These are phyloP conservation scores for Sporothrix pseudoabietina DNA, from an alignment of 2,329 filamentous ascomycete species.

Conservation along the genomic window DNA sequence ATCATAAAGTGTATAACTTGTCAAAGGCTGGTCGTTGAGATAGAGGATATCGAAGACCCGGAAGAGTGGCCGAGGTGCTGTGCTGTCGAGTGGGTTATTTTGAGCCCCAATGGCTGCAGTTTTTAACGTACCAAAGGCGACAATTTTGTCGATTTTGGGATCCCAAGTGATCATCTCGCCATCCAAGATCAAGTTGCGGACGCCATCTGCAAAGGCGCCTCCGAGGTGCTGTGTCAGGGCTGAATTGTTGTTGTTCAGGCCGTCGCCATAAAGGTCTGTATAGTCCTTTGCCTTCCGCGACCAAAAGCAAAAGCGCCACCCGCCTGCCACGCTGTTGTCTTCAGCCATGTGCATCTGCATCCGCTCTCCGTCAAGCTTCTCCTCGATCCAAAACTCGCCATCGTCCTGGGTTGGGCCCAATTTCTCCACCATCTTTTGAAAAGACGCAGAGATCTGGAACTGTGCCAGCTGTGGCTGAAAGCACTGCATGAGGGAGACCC, in stretches of 20 bases:
- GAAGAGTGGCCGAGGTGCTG: conserved; percentile 73
- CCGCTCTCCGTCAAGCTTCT: conserved; percentile 94
- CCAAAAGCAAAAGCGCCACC: conserved; percentile 81
- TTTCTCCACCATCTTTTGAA: conserved; percentile 75
- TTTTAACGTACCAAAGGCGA: conserved; percentile 91
- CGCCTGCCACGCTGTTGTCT: conserved; percentile 68
- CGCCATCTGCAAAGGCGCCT: conserved; percentile 73
- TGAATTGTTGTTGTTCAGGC: conserved; percentile 71
- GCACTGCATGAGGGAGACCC: conserved; percentile 84
- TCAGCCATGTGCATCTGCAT: conserved; percentile 94
- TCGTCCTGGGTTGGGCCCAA: conserved; percentile 69
- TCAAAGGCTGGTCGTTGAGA: conserved; percentile 78
- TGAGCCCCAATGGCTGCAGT: conserved; percentile 82
- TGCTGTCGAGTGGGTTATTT: conserved; percentile 66
- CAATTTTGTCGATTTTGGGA: conserved; percentile 77
- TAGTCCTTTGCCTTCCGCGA: conserved; percentile 96
- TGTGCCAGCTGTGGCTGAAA: conserved; percentile 95
- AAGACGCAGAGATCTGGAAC: conserved; percentile 77
- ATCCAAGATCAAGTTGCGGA: conserved; percentile 86
- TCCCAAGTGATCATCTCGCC: conserved; percentile 99
- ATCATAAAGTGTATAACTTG: conserved; percentile 79
- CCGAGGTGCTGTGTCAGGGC: conserved; percentile 79
- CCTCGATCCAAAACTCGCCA: conserved; percentile 90
- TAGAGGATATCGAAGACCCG: conserved; percentile 90
- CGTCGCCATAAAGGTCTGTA: conserved; percentile 85